A percentile compares a stretch with the other conserved stretches of the same genome.
phyloP scores from a whole-genome alignment of 768 basidiomycete genomes.

The Leccinum olivaceopallidum region DNA sequence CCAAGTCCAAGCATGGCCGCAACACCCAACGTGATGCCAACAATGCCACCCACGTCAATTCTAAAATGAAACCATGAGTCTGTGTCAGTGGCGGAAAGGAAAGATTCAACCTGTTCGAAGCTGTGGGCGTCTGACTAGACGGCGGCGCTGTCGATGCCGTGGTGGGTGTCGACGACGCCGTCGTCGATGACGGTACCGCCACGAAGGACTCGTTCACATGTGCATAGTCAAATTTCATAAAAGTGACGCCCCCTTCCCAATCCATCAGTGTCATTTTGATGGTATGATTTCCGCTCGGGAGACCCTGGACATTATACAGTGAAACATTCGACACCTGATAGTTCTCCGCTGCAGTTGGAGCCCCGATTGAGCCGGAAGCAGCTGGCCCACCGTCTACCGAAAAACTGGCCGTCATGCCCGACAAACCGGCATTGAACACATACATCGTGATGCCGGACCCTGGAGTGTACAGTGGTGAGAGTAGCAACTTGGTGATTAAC shows the following conservation, averaged over 20 bases:
- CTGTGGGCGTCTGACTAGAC: slow-evolving; percentile 2
- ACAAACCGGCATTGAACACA: slow-evolving; percentile 20
- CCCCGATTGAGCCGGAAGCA: background rate
- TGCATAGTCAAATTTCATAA: slow-evolving; percentile 32
- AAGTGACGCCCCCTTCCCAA: slow-evolving; percentile 18
- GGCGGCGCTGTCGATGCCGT: background rate
- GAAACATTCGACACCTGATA: slow-evolving; percentile 27
- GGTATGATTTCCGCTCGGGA: slow-evolving; percentile 19
- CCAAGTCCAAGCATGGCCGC: background rate
- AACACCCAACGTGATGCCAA: slow-evolving; percentile 16
- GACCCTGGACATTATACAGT: slow-evolving; percentile 17
- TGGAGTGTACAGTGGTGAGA: slow-evolving; percentile 1
- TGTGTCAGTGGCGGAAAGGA: background rate
- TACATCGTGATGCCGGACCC: slow-evolving; percentile 31
- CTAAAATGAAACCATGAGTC: slow-evolving; percentile 15
- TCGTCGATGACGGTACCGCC: too few species aligned
- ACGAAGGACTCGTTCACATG: slow-evolving; percentile 15
- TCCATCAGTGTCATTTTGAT: slow-evolving; percentile 25
- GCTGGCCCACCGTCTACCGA: slow-evolving; percentile 16
- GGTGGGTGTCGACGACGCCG: too few species aligned
- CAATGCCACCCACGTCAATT: slow-evolving; percentile 4
- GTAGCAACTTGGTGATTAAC: background rate
- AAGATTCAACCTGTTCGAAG: slow-evolving; percentile 15
- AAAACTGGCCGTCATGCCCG: slow-evolving; percentile 27
- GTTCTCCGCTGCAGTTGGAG: slow-evolving; percentile 12